These are phyloP conservation scores for Fraxinus ornus DNA, from an alignment of 305 asterid species.

Conservation along the genomic window DNA sequence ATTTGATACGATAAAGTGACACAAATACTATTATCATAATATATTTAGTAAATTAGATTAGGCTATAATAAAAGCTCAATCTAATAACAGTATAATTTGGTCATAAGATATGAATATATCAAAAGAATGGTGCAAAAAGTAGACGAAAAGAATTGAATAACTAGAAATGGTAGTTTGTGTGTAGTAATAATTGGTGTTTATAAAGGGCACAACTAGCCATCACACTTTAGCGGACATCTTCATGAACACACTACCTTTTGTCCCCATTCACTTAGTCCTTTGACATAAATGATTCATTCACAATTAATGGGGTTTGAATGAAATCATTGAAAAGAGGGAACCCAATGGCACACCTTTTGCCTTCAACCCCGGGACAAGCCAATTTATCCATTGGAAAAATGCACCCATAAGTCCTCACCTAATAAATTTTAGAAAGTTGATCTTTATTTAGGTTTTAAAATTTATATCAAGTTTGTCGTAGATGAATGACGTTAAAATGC, in stretches of 20 bases:
- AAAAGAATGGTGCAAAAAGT: slow-evolving; percentile 4
- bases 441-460: not conserved
- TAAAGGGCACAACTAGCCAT: slow-evolving; percentile 26
- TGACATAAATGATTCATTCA: not conserved
- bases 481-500: not conserved
- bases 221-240: slow-evolving; percentile 62
- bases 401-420: not conserved
- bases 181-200: slow-evolving; percentile 60
- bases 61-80: too few relatives aligned
- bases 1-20: not conserved
- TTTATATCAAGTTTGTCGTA: not conserved
- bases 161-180: slow-evolving; percentile 30
- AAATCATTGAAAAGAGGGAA: slow-evolving; percentile 32
- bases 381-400: slow-evolving; percentile 5
- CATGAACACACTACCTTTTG: slow-evolving; percentile 43
- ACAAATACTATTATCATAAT: not conserved
- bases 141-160: slow-evolving; percentile 31
- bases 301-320: slow-evolving; percentile 25
- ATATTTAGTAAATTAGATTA: not conserved
- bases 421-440: not conserved
- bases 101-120: not conserved
- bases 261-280: slow-evolving; percentile 26
- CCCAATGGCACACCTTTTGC: slow-evolving; percentile 34
- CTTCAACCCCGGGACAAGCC: slow-evolving; percentile 55
- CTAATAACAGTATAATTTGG: not conserved